Evolutionary conservation across 1,139 yeast species (phyloP).

Genomic region (Hanseniaspora gamundiae): DNA sequence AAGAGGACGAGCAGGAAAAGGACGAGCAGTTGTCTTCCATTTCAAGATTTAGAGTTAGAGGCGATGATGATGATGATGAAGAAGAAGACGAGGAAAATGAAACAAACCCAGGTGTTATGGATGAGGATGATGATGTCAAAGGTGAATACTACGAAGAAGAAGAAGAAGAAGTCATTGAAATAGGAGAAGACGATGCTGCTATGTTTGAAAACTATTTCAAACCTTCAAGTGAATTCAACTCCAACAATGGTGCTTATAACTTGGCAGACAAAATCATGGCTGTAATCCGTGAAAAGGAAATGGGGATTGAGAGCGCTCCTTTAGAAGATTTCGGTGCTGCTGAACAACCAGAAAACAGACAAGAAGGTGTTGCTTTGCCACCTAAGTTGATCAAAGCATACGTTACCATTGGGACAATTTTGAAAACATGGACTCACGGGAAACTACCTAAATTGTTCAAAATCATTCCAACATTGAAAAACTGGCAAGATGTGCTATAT

Average conservation of each 20-base stretch:
- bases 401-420: conserved; percentile 77
- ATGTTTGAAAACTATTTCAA: conserved; percentile 57
- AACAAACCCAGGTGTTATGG: conserved; percentile 19
- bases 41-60: conserved; percentile 22
- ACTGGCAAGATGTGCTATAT: conserved; percentile 91
- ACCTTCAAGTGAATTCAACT: conserved; percentile 27
- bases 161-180: conserved; percentile 45
- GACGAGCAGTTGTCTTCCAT: conserved; percentile 3
- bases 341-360: conserved; percentile 18
- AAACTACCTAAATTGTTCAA: conserved; percentile 90
- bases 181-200: conserved; percentile 60
- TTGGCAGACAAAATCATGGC: conserved; percentile 90
- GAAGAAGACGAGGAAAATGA: conserved; percentile 27
- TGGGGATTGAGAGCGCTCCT: conserved; percentile 16
- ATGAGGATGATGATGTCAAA: conserved; percentile 33
- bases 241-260: conserved; percentile 39
- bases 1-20: conserved; percentile 29
- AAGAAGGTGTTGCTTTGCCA: conserved; percentile 63
- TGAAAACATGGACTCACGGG: conserved; percentile 90
- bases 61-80: conserved; percentile 23
- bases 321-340: conserved; percentile 10
- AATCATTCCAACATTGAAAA: conserved; percentile 79
- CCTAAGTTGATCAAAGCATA: conserved; percentile 94
- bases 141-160: conserved; percentile 33
- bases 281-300: conserved; percentile 66